Percentiles rank a stretch among this genome's conserved stretches.
These are phyloP conservation scores for Saturnispora saitoi DNA, from an alignment of 805 yeast species.

Conservation along the genomic window DNA sequence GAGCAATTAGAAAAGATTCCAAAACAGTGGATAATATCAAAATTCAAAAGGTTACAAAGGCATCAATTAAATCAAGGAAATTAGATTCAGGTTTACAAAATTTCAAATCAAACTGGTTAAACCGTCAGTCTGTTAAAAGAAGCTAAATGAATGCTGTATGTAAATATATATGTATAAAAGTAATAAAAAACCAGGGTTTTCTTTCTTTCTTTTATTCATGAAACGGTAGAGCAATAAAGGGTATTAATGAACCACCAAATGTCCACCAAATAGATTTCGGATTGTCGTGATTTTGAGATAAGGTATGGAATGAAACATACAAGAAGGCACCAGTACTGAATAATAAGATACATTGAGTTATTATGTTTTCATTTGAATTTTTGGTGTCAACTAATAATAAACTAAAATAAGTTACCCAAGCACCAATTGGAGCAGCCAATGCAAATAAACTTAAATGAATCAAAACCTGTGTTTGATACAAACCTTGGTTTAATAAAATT, in stretches of 20 bases:
- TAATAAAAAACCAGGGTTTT: not conserved
- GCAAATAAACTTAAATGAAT: constrained; percentile 48
- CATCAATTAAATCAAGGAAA: constrained; percentile 7
- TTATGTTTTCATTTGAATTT: constrained; percentile 21
- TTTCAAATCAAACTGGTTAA: constrained; percentile 7
- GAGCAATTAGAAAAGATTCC: constrained; percentile 24
- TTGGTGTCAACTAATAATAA: constrained; percentile 10
- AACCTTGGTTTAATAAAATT: constrained; percentile 36
- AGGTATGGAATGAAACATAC: constrained; percentile 60
- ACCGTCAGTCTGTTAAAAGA: constrained; percentile 3
- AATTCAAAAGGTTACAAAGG: constrained; percentile 28
- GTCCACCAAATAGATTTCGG: not conserved
- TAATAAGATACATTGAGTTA: constrained; percentile 44
- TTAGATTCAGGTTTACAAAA: constrained; percentile 3
- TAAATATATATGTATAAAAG: not conserved
- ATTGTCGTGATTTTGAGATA: constrained; percentile 24
- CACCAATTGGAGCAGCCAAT: constrained; percentile 51
- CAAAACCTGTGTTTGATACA: constrained; percentile 26
- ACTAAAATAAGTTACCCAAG: constrained; percentile 38
- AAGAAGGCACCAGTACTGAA: constrained; percentile 69
- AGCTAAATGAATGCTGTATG: not conserved
- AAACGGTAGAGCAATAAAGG: constrained; percentile 5
- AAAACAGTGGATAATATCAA: constrained; percentile 33
- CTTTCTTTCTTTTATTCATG: not conserved
- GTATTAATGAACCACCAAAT: constrained; percentile 1